Conservation (phyloP, 352 stramenopile genomes). For the Globisporangium irregulare region DNA sequence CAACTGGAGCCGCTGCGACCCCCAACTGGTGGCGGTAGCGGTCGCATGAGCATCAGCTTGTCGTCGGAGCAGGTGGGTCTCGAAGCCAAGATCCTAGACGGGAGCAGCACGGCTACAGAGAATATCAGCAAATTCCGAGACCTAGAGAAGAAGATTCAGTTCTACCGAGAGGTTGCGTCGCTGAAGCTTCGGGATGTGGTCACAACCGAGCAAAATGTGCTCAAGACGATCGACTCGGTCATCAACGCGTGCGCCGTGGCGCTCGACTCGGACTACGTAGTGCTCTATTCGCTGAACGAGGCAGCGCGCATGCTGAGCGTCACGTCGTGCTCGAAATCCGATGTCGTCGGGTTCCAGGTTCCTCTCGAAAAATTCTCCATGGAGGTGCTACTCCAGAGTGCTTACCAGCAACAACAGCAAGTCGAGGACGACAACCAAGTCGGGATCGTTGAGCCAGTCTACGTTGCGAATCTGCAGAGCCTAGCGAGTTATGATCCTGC, state of each 20-base stretch:
- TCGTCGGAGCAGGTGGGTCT: conserved; percentile 40
- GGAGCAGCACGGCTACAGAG: conserved; percentile 34
- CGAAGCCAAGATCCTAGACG: conserved; percentile 37
- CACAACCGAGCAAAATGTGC: conserved; percentile 35
- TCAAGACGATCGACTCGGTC: conserved; percentile 43
- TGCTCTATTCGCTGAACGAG: conserved; percentile 57
- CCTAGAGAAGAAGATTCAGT: conserved; percentile 47
- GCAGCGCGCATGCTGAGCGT: conserved; percentile 37
- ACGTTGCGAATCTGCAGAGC: conserved; percentile 44
- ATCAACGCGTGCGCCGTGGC: conserved; percentile 34
- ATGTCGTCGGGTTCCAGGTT: conserved; percentile 45
- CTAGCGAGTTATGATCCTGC: conserved; percentile 34
- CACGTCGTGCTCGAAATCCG: conserved; percentile 42
- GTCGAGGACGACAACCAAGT: conserved; percentile 8
- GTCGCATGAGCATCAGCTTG: conserved; percentile 32
- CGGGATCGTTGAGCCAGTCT: conserved; percentile 28
- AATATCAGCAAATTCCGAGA: conserved; percentile 32
- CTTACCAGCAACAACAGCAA: conserved; percentile 13
- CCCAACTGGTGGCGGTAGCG: conserved; percentile 25
- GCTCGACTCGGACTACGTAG: conserved; percentile 42
- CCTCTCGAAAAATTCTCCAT: conserved; percentile 47
- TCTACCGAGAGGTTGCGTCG: conserved; percentile 53
- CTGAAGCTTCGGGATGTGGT: conserved; percentile 49
- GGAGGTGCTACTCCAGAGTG: conserved; percentile 36
- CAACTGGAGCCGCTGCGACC: conserved; percentile 61